Conservation (phyloP, 805 yeast species). For the Kuraishia capsulata region DNA sequence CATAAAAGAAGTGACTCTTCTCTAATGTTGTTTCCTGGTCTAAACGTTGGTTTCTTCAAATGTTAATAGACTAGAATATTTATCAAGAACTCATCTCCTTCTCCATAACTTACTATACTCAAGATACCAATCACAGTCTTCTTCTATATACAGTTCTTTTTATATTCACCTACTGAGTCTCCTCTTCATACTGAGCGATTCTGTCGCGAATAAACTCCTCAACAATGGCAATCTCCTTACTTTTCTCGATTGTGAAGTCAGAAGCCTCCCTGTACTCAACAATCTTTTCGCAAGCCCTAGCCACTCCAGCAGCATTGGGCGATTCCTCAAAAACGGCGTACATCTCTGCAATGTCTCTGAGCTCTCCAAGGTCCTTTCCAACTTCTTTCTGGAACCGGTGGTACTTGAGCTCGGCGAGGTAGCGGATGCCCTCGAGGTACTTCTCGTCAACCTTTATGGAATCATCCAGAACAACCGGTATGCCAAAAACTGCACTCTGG, state of each 20-base stretch:
- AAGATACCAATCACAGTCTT: too few relatives aligned
- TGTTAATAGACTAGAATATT: too few relatives aligned
- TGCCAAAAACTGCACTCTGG: conserved; percentile 80
- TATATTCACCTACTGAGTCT: background rate
- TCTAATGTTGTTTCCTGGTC: too few relatives aligned
- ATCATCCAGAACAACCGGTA: conserved; percentile 55
- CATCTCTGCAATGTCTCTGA: conserved; percentile 25
- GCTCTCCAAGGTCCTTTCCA: conserved; percentile 30
- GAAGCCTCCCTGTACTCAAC: conserved; percentile 21
- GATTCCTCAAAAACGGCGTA: conserved; percentile 27
- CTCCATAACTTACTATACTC: too few relatives aligned
- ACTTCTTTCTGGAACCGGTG: conserved; percentile 19
- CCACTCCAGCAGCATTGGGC: conserved; percentile 24
- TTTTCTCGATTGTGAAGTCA: conserved; percentile 21
- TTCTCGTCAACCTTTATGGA: conserved; percentile 48
- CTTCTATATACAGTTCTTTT: too few relatives aligned
- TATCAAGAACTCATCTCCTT: too few relatives aligned
- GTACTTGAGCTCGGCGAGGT: conserved; percentile 61
- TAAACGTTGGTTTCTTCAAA: too few relatives aligned
- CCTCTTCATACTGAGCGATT: conserved; percentile 5
- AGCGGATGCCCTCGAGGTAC: conserved; percentile 59
- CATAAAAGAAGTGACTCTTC: too few relatives aligned
- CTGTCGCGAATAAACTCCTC: conserved; percentile 24
- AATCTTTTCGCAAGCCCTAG: conserved; percentile 23
- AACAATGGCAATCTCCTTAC: conserved; percentile 24